These are phyloP conservation scores for Wallemia hederae DNA, from an alignment of 1,284 basidiomycete species.

Conservation along the genomic window DNA sequence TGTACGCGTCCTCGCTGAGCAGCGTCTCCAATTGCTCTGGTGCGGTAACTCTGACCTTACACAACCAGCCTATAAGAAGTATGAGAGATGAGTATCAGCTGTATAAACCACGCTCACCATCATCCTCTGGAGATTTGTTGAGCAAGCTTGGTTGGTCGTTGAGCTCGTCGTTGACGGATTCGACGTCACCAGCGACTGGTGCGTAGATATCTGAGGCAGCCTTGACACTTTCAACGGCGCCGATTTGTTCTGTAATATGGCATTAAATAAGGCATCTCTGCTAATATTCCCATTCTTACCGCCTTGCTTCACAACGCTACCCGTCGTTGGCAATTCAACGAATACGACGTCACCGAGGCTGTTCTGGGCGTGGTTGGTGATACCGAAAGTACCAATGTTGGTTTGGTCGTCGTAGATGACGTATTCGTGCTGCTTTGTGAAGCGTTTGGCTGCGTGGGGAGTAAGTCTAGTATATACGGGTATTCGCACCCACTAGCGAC, in stretches of 20 bases:
- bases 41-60: slow-evolving; percentile 60
- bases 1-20: slow-evolving; percentile 49
- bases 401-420: slow-evolving; percentile 50
- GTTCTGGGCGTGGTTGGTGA: slow-evolving; percentile 81
- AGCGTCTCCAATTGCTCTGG: slow-evolving; percentile 47
- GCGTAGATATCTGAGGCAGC: slow-evolving; percentile 93
- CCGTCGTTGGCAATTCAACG: slow-evolving; percentile 61
- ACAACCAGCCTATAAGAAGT: slow-evolving; percentile 53
- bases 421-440: slow-evolving; percentile 73
- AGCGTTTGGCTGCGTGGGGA: slow-evolving; percentile 33
- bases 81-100: background rate
- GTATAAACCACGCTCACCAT: slow-evolving; percentile 28
- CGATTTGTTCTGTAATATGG: slow-evolving; percentile 85
- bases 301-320: slow-evolving; percentile 37
- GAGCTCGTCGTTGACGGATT: slow-evolving; percentile 48
- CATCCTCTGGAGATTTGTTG: slow-evolving; percentile 61
- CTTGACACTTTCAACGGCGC: slow-evolving; percentile 93
- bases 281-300: no score
- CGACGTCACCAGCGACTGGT: slow-evolving; percentile 58
- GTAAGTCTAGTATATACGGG: background rate
- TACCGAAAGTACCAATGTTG: slow-evolving; percentile 51
- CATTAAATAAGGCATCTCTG: no score
- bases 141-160: slow-evolving; percentile 43
- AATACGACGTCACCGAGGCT: slow-evolving; percentile 91
- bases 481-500: background rate